Evolutionary conservation across 2,329 filamentous ascomycete genomes (phyloP), one percentile per base, ranked within the genome.

Genomic region (Calonectria hongkongensis): DNA sequence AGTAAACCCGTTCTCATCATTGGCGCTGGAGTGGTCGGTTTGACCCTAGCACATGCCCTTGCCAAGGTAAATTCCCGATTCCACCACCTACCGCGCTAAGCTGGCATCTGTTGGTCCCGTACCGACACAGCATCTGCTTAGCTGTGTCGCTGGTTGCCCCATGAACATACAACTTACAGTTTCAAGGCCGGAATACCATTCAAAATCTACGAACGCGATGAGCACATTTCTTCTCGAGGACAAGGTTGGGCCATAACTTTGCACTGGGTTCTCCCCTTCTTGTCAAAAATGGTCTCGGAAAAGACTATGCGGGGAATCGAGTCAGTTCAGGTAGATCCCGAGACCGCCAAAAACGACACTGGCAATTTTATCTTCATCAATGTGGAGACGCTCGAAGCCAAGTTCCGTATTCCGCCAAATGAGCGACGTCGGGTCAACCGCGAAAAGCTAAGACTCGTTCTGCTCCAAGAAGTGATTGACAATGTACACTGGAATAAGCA

Each of bases 181-280:
- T 41, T 18, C 3, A 63, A 83, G 82, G 78, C 80, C 56, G 76
- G 76, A 9, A 79, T 83, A 9, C 76, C 81, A 0, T 83, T 83
- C 66, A 73, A 81, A 39, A 69, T 83, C 21, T 83, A 80, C 72
- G 82, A 83, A 70, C 80, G 81, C 43, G 75, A 81, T 77, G 75
- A 75, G 25, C 73, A 80, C 58, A 74, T 80, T 67, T 77, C 79
- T 60, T 74, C 76, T 25, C 82, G 83, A 25, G 71, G 74, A 3
- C 86, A 88, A 48, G 90, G 90, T 60, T 92, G 90, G 91, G 90
- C 88, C 50, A 84, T 92, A 64, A 92, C 90, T 2, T 80, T 92
- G 41, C 89, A 92, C 77, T 92, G 90, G 90, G 88, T 85, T 25
- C 83, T 91, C 15, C 80, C 76, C 2, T 82, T 78, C 43, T 74